phyloP scores from a whole-genome alignment of 2,329 filamentous ascomycete genomes.

The Chaetothyriales sp. region DNA sequence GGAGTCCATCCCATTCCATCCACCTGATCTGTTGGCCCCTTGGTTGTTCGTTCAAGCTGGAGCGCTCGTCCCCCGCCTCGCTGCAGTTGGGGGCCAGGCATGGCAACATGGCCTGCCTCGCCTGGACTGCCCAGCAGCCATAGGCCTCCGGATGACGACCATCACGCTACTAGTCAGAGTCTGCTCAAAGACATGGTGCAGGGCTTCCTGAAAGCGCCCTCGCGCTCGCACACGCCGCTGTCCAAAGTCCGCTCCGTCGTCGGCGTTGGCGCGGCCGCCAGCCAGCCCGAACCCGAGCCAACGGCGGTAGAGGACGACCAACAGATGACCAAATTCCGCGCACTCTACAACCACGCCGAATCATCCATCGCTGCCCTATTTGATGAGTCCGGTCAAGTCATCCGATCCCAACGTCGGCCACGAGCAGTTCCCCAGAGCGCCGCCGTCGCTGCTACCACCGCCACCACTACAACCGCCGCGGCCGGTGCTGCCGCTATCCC shows the following conservation, averaged over 20 bases:
- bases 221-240: conserved; percentile 30
- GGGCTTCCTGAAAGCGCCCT: conserved; percentile 29
- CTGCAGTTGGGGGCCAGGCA: conserved; percentile 32
- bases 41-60: conserved; percentile 25
- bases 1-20: not conserved
- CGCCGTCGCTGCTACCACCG: conserved; percentile 35
- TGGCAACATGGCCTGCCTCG: conserved; percentile 49
- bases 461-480: conserved; percentile 25
- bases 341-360: conserved; percentile 64
- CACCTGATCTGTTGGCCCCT: conserved; percentile 5
- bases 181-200: conserved; percentile 24
- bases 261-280: conserved; percentile 22
- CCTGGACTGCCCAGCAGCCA: conserved; percentile 34
- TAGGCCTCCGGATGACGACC: conserved; percentile 49
- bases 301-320: conserved; percentile 50
- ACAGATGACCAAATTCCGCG: conserved; percentile 55
- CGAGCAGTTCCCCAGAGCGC: conserved; percentile 21
- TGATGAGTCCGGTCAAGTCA: conserved; percentile 25
- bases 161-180: conserved; percentile 28
- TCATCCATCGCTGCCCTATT: conserved; percentile 66
- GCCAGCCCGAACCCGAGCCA: conserved; percentile 37
- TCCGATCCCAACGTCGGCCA: conserved; percentile 5
- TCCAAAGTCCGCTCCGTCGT: conserved; percentile 29
- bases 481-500: conserved; percentile 38
- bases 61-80: conserved; percentile 29